Base-by-base conservation (phyloP, 768 basidiomycete species). In the Cubamyces sp. region DNA sequence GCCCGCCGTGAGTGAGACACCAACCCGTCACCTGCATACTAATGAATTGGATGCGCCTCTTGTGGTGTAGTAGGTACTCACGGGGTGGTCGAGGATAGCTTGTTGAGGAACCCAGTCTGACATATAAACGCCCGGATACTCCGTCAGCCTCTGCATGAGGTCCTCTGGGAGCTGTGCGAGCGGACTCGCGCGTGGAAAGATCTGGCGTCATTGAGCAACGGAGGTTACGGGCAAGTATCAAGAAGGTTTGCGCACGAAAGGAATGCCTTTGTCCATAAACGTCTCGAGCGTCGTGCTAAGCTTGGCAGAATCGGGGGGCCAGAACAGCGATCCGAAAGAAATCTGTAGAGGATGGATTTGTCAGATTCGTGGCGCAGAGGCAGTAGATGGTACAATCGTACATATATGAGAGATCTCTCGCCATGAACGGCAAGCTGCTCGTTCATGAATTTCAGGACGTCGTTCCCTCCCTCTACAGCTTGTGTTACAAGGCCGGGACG, bases 1-100 rank as follows among this genome's bases (percentile, higher is more conserved):
- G 61, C 5, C 61, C 61, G 40, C 30, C 61, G 39, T 62, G 61
- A 1, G 61, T 30, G 26, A 62, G 14, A 48, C 37, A 62, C 54
- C 61, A 63, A 16, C 55, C 55, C 9, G 26, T 58, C 4, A 56
- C 51, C 51, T 63, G 40, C 2, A 14, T 25, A 16, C n/a, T 6
- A 2, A 19, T 34, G 30, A 21, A 14, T 49, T 9, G 8, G 12
- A 14, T 18, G 9, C 8, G 9, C 21, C 9, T 18, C 8, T n/a
- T 9, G 3, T 45, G 21, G 15, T 7, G 5, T 45, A 3, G 43
- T 16, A 11, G 16, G 9, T 4, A 55, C 61, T 16, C 48, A 63
- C 62, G 2, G 50, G 42, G 26, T 46, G 30, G 16, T 54, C 23
- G 7, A 57, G 50, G 19, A 57, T 28, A 3, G 42, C 26, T 23